Evolutionary conservation across 2,329 filamentous ascomycete genomes (phyloP).

Genomic region (Cladosporium sp.): DNA sequence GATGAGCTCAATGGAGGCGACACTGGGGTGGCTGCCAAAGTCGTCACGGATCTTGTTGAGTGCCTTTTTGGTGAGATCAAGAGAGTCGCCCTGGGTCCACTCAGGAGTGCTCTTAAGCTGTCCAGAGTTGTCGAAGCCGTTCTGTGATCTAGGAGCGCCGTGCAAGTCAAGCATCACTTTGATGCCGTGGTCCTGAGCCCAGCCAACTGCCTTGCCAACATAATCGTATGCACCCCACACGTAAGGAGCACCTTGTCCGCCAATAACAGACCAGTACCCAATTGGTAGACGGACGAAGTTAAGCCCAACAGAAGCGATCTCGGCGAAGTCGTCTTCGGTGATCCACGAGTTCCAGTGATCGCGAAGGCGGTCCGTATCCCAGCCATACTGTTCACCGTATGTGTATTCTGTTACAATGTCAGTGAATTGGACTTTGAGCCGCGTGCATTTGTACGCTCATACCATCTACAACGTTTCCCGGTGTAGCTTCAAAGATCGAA

Average conservation of each 20-base stretch:
- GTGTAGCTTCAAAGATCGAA: conserved; percentile 49
- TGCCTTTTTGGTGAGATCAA: conserved; percentile 51
- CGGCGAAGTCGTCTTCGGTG: conserved; percentile 51
- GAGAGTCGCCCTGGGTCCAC: conserved; percentile 47
- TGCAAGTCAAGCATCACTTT: conserved; percentile 66
- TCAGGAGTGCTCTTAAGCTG: conserved; percentile 34
- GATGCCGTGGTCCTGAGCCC: conserved; percentile 49
- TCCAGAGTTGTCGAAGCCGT: conserved; percentile 66
- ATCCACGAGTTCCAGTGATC: conserved; percentile 51
- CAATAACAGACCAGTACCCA: conserved; percentile 55
- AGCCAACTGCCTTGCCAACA: conserved; percentile 54
- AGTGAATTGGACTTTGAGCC: neutral
- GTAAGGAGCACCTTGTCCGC: conserved; percentile 48
- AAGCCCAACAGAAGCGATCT: conserved; percentile 55
- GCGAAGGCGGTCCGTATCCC: conserved; percentile 34
- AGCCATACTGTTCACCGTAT: conserved; percentile 16
- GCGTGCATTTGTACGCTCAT: conserved; percentile 32
- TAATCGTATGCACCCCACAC: conserved; percentile 50
- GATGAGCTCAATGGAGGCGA: conserved; percentile 44
- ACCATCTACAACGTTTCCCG: conserved; percentile 35
- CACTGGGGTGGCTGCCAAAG: conserved; percentile 37
- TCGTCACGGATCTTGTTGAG: conserved; percentile 51
- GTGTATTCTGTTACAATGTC: conserved; percentile 27
- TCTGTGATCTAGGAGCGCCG: conserved; percentile 61
- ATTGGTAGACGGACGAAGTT: conserved; percentile 58